A percentile compares a stretch with the other conserved stretches of the same genome.
These are phyloP conservation scores for Hemileccinum rubropunctum DNA, from an alignment of 768 basidiomycete species.

Conservation along the genomic window DNA sequence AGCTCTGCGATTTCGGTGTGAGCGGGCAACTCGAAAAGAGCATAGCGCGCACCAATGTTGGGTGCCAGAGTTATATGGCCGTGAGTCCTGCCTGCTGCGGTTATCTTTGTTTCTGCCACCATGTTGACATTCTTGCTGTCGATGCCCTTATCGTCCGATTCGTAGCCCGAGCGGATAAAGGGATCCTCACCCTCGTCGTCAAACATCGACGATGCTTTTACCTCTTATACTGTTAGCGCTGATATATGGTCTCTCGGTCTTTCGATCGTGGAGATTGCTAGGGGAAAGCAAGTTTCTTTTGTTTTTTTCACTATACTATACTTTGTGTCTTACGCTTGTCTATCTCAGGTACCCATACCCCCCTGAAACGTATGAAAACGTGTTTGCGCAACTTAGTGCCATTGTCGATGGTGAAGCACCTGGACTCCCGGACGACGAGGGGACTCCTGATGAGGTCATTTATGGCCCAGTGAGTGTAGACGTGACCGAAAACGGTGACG, in stretches of 20 bases:
- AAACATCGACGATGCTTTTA: slow-evolving; percentile 31
- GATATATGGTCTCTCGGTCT: slow-evolving; percentile 98
- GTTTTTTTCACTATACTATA: background rate
- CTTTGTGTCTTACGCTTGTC: slow-evolving; percentile 1
- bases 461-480: slow-evolving; percentile 9
- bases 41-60: slow-evolving; percentile 97
- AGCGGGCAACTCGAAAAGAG: slow-evolving; percentile 96
- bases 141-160: background rate
- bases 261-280: slow-evolving; percentile 88
- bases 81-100: slow-evolving; percentile 44
- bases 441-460: slow-evolving; percentile 9
- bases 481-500: slow-evolving; percentile 14
- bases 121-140: slow-evolving; percentile 3
- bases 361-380: slow-evolving; percentile 94
- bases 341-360: slow-evolving; percentile 79
- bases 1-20: slow-evolving; percentile 98
- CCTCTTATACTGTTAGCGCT: slow-evolving; percentile 88
- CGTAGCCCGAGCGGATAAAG: slow-evolving; percentile 91
- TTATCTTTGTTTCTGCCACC: background rate
- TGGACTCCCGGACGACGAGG: slow-evolving; percentile 64
- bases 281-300: slow-evolving; percentile 48
- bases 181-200: slow-evolving; percentile 64
- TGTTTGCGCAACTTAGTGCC: slow-evolving; percentile 94
- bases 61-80: slow-evolving; percentile 99
- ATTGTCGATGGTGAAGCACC: slow-evolving; percentile 96